Evolutionary conservation across 257 asterid genomes (phyloP).

Genomic region (Solanum stenotomum): DNA sequence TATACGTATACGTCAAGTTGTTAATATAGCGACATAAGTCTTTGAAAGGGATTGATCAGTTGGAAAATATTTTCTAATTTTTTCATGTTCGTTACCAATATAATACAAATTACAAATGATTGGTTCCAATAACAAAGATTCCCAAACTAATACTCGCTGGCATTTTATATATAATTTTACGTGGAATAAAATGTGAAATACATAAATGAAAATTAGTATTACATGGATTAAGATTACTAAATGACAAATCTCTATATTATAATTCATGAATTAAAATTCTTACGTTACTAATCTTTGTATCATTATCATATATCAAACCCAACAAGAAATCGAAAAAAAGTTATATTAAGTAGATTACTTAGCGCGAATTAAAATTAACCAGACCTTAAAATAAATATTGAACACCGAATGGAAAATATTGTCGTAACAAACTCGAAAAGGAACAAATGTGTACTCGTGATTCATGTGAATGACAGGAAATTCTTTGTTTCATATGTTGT

Average conservation of each 20-base stretch:
- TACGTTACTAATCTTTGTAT: neutral
- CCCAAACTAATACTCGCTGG: too few relatives aligned
- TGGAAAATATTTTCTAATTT: neutral
- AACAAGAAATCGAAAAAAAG: neutral
- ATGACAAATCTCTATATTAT: neutral
- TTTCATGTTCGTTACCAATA: neutral
- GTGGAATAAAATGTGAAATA: neutral
- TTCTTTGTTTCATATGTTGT: neutral
- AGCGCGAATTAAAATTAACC: fast-evolving
- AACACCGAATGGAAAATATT: fast-evolving
- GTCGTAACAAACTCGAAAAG: neutral
- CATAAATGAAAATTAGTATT: neutral
- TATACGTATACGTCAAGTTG: neutral
- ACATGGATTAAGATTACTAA: neutral
- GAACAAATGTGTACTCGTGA: neutral
- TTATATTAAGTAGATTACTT: too few relatives aligned
- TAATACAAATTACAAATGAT: too few relatives aligned
- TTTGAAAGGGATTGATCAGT: neutral
- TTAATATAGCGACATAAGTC: neutral
- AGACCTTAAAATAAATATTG: fast-evolving
- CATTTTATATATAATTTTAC: too few relatives aligned
- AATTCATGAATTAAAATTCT: neutral
- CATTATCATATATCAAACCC: neutral
- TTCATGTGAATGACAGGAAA: neutral
- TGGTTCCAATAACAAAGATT: neutral